These are phyloP conservation scores for Ophiocordyceps unilateralis DNA, from an alignment of 2,329 filamentous ascomycete species.

Conservation along the genomic window DNA sequence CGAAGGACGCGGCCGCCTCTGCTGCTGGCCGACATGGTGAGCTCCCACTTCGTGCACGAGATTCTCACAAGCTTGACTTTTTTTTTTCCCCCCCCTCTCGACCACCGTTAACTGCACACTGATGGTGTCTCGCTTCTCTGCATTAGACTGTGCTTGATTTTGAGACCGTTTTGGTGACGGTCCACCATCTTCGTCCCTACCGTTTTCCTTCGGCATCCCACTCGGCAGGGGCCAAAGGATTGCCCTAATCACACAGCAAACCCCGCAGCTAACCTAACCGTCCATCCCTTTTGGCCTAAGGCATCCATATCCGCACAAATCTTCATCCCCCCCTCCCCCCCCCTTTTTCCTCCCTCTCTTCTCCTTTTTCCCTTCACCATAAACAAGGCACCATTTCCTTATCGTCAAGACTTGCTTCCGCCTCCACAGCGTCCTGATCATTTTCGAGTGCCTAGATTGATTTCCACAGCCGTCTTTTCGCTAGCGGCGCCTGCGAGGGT, in stretches of 20 bases:
- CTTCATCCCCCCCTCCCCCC: conserved; percentile 3
- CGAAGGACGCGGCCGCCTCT: conserved; percentile 34
- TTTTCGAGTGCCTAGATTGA: conserved; percentile 77
- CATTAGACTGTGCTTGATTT: too few species aligned
- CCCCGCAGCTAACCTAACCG: too few species aligned
- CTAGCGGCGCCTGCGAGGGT: conserved; percentile 73
- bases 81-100: background rate
- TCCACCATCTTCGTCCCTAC: too few species aligned
- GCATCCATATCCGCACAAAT: conserved; percentile 4
- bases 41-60: conserved; percentile 2
- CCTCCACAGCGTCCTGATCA: conserved; percentile 72
- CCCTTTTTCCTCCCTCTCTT: conserved; percentile 8
- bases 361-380: conserved; percentile 18
- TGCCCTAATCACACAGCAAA: too few species aligned
- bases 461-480: conserved; percentile 67
- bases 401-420: conserved; percentile 69
- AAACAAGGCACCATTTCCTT: conserved; percentile 69
- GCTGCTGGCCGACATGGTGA: conserved; percentile 34
- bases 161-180: too few species aligned
- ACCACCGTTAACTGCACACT: background rate
- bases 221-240: too few species aligned
- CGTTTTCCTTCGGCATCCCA: too few species aligned
- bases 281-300: conserved; percentile 8
- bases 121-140: too few species aligned
- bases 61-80: conserved; percentile 1